phyloP scores from a whole-genome alignment of 176 grass and related monocot species.

The maize (Zea mays) region DNA sequence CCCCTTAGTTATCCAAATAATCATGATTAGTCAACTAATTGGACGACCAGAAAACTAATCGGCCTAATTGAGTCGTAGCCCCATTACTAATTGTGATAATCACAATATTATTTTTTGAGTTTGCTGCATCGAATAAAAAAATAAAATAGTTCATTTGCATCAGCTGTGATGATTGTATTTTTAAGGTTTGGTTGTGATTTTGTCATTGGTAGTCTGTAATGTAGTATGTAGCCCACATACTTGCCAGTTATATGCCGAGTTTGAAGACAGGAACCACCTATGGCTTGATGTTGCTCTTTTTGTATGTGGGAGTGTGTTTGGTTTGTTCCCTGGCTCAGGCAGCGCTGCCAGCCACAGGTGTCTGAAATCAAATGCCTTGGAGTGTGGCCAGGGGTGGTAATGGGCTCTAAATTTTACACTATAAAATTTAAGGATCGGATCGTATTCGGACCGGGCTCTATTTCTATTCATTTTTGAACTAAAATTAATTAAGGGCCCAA shows the following conservation, averaged over 20 bases:
- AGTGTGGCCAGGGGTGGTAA: not conserved
- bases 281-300: slow-evolving; percentile 2
- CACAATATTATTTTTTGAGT: not conserved
- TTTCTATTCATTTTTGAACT: too few relatives aligned
- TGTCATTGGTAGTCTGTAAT: not conserved
- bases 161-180: not conserved
- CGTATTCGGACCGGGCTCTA: too few relatives aligned
- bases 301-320: not conserved
- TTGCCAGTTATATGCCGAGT: not conserved
- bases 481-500: too few relatives aligned
- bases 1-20: not conserved
- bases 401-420: too few relatives aligned
- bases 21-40: not conserved
- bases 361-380: not conserved
- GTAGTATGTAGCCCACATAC: not conserved
- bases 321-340: not conserved
- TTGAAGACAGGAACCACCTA: not conserved
- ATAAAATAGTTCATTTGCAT: not conserved
- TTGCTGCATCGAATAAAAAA: not conserved
- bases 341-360: not conserved
- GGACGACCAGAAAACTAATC: not conserved
- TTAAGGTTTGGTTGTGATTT: not conserved
- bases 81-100: not conserved
- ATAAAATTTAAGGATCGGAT: too few relatives aligned
- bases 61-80: not conserved